A percentile compares a stretch with the other conserved stretches of the same genome.
Conservation (phyloP, 148 eudicot genomes). For the Camellia japonica region DNA sequence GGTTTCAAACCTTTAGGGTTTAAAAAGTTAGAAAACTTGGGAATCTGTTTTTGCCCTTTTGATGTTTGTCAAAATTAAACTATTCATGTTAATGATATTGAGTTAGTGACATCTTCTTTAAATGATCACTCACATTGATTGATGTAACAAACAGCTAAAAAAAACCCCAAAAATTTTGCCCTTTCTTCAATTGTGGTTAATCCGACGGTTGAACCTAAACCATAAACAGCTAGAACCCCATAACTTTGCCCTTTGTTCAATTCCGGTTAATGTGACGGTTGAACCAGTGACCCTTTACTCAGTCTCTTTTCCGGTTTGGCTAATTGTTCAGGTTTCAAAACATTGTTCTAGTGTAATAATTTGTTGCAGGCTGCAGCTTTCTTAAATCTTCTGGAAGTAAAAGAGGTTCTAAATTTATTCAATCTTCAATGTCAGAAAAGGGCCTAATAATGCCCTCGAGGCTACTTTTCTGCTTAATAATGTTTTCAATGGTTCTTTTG, state of each 20-base stretch:
- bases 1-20: neutral
- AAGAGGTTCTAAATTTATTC: neutral
- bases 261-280: too few relatives aligned
- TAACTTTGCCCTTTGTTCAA: too few relatives aligned
- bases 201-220: too few relatives aligned
- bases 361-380: neutral
- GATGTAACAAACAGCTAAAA: neutral
- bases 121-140: neutral
- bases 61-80: conserved; percentile 14
- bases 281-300: too few relatives aligned
- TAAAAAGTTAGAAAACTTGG: neutral
- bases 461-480: conserved; percentile 46
- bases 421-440: conserved; percentile 54
- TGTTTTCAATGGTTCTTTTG: conserved; percentile 46
- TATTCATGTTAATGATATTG: conserved; percentile 3
- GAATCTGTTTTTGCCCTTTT: neutral
- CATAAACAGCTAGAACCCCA: too few relatives aligned
- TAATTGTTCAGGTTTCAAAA: too few relatives aligned
- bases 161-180: neutral
- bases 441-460: conserved; percentile 44
- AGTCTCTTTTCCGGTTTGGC: too few relatives aligned
- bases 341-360: too few relatives aligned
- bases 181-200: neutral
- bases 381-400: neutral
- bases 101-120: neutral